Percentiles rank a stretch among this genome's conserved stretches.
Evolutionary conservation across 352 stramenopile species (phyloP).

Genomic region (Aphanomyces astaci): DNA sequence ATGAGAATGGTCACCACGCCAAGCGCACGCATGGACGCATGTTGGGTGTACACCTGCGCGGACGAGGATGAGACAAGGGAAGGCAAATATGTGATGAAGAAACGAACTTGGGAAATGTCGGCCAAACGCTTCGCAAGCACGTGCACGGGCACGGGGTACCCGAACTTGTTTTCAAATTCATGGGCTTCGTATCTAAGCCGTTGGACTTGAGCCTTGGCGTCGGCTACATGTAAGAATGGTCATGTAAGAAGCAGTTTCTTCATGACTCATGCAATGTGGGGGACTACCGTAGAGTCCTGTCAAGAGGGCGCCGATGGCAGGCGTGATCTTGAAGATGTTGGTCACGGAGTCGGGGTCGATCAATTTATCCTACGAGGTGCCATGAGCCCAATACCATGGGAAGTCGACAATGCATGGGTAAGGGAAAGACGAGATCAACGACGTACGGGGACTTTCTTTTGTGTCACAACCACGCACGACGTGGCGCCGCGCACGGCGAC

Average conservation of each 20-base stretch:
- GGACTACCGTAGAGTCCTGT: slow-evolving; percentile 83
- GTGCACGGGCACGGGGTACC: slow-evolving; percentile 92
- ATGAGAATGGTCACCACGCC: slow-evolving; percentile 94
- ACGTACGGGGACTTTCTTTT: slow-evolving; percentile 96
- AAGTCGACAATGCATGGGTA: no score
- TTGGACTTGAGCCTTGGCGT: slow-evolving; percentile 90
- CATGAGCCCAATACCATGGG: no score
- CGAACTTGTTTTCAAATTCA: slow-evolving; percentile 96
- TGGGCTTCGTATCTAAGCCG: slow-evolving; percentile 94
- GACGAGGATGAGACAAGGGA: no score
- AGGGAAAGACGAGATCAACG: slow-evolving; percentile 1
- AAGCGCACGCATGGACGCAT: slow-evolving; percentile 92
- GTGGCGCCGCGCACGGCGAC: slow-evolving; percentile 93
- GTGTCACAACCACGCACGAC: slow-evolving; percentile 92
- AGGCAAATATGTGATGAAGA: neutral
- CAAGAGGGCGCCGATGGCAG: slow-evolving; percentile 93
- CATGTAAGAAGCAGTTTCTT: neutral
- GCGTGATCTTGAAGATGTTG: slow-evolving; percentile 95
- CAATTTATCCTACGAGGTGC: slow-evolving; percentile 71
- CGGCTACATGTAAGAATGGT: slow-evolving; percentile 37
- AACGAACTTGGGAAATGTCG: slow-evolving; percentile 89
- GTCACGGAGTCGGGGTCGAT: slow-evolving; percentile 94
- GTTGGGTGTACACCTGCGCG: slow-evolving; percentile 91
- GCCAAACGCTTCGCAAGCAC: slow-evolving; percentile 95
- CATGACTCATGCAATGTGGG: neutral